A percentile compares a stretch with the other conserved stretches of the same genome.
Evolutionary conservation across 1,284 basidiomycete genomes (phyloP).

Genomic region (Moesziomyces sp.): DNA sequence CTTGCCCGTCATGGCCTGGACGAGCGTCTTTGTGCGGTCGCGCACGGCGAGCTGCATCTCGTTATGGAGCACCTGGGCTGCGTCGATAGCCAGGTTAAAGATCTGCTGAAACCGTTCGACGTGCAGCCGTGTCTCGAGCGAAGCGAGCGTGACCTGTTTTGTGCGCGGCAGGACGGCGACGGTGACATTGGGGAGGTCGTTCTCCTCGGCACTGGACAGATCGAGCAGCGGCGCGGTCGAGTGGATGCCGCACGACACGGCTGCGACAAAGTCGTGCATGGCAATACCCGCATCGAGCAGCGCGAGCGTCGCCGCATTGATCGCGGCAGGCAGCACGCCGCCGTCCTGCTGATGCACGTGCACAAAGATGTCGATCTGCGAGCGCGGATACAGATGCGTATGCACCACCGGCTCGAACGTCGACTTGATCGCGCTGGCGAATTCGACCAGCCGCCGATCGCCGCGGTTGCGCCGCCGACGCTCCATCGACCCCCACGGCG

Average conservation of each 20-base stretch:
- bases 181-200: conserved; percentile 85
- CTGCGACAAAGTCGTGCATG: conserved; percentile 88
- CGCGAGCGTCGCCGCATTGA: conserved; percentile 93
- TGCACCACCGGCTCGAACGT: conserved; percentile 96
- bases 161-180: conserved; percentile 86
- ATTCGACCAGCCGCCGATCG: conserved; percentile 81
- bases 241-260: conserved; percentile 72
- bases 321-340: conserved; percentile 84
- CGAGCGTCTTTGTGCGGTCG: conserved; percentile 76
- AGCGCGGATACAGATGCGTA: conserved; percentile 88
- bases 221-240: conserved; percentile 79
- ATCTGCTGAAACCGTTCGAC: conserved; percentile 92
- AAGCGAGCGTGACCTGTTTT: conserved; percentile 84
- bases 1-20: conserved; percentile 61
- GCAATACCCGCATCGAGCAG: conserved; percentile 90
- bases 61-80: conserved; percentile 79
- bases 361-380: conserved; percentile 91
- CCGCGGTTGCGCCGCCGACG: conserved; percentile 78
- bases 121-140: conserved; percentile 93
- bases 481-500: conserved; percentile 82
- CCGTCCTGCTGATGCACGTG: conserved; percentile 94
- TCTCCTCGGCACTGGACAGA: conserved; percentile 87
- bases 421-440: conserved; percentile 85
- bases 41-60: conserved; percentile 85
- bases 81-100: conserved; percentile 81